Base-by-base conservation (phyloP, 2,329 filamentous ascomycete species). In the Colletotrichum tropicale region DNA sequence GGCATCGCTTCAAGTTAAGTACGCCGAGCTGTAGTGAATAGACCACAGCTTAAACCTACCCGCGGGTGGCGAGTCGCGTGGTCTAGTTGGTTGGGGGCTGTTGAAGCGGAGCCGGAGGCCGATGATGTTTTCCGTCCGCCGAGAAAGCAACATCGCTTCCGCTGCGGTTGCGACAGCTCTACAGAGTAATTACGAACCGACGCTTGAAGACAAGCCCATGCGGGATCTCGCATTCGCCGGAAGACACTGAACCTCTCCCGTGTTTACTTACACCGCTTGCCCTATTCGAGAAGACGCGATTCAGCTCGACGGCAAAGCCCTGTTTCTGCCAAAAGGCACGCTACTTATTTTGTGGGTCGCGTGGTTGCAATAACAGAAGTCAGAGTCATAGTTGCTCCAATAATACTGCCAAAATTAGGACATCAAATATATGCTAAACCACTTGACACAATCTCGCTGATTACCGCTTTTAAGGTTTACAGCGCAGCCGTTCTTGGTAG, bases 281-380 rank as follows among this genome's bases (percentile, higher is more conserved):
- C 43, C 10, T 0, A 52, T 2, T 0, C 0, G 43, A 13, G 0
- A 8, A 13, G n/a, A 21, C 43, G 43, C 43, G 43, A 52, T 52
- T 52, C 43, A 52, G 43, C 43, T 52, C n/a, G 1, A 21, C 10
- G n/a, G 10, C n/a, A 13, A 52, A 6, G 12, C 43, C 43, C 21
- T 13, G n/a, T 21, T 21, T 52, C n/a, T 52, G 43, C 43, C 43
- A 13, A 52, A 21, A 52, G 43, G n/a, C 43, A 52, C 10, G 10
- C 6, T 13, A 6, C 43, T 21, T 52, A n/a, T 52, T 52, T 24
- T 13, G 43, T 52, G 43, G 43, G 43, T 13, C 43, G n/a, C 6
- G 10, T 52, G 43, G n/a, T 13, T 52, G n/a, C 10, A 52, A 21
- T 52, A 13, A 52, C 43, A 1, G 43, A 1, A 21, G 0, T 21